phyloP scores from a whole-genome alignment of 2,329 filamentous ascomycete species.

The Pseudogymnoascus sp. region DNA sequence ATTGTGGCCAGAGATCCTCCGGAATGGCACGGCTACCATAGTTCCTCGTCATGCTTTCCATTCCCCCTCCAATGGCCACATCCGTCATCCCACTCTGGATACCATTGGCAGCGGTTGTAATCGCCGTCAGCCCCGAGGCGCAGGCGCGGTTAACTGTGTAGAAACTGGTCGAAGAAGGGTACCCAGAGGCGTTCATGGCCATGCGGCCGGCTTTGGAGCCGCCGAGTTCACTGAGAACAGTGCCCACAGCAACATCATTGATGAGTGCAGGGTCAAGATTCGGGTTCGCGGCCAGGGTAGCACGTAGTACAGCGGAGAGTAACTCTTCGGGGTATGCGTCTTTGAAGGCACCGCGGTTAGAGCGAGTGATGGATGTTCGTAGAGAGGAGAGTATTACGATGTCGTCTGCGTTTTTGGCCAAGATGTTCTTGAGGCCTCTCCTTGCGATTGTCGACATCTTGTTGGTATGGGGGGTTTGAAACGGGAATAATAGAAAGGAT shows the following conservation, averaged over 20 bases:
- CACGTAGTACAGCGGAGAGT: conserved; percentile 59
- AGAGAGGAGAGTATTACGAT: conserved; percentile 86
- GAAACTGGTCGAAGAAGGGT: conserved; percentile 64
- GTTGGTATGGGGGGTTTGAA: background rate
- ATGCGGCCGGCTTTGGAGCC: conserved; percentile 87
- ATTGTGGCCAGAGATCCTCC: conserved; percentile 67
- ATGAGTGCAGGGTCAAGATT: conserved; percentile 63
- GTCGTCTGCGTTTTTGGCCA: conserved; percentile 73
- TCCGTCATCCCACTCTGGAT: conserved; percentile 70
- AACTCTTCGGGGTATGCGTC: conserved; percentile 89
- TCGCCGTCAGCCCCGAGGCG: conserved; percentile 68
- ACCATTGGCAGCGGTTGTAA: conserved; percentile 66
- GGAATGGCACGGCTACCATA: conserved; percentile 84
- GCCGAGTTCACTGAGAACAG: conserved; percentile 84
- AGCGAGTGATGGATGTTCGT: conserved; percentile 77
- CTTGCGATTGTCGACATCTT: conserved; percentile 37
- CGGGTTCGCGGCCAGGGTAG: conserved; percentile 66
- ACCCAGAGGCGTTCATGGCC: conserved; percentile 80
- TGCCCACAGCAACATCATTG: conserved; percentile 79
- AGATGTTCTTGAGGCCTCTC: conserved; percentile 67
- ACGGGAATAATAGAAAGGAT: background rate
- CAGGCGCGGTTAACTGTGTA: conserved; percentile 89
- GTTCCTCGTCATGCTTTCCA: conserved; percentile 95
- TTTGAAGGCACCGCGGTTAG: conserved; percentile 76
- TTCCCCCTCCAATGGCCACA: conserved; percentile 75